Base-by-base conservation (phyloP, 345 rosid genomes). In the Salix dunnii region DNA sequence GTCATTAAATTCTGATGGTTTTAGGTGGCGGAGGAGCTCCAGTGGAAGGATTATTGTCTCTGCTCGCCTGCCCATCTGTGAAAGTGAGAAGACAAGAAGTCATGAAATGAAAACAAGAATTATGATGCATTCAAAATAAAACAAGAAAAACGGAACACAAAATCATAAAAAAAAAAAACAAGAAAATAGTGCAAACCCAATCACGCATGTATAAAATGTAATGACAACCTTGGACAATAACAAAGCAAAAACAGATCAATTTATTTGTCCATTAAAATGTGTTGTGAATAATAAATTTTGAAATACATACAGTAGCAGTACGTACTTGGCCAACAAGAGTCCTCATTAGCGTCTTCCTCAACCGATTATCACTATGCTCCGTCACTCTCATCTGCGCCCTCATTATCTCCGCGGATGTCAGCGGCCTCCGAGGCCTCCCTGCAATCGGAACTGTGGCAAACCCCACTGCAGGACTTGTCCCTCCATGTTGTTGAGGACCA, bases 391-490 rank as follows among this genome's bases (percentile, higher is more conserved):
- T 93, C 71, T 95, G 99, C 73, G 88, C 86, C 84, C 97, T 90
- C 97, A 95, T 93, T 46, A 95, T 89, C 90, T 95, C 99, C 0
- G 97, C 99, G 13, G 96, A 91, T 2, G 98, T 93, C 66, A 91
- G 63, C 1, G 96, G 99, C 49, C 99, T 75, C 74, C 90, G 81
- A 1, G 94, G 89, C 67, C 94, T 86, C 31, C 82, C 42, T 13
- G 81, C 49, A 7, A 66, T 68, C 1, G 78, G 85, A 31, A 85
- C 76, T 10, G 94, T 91, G 53, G 81, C 74, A 80, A 85, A 87
- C 38, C 84, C 86, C 1, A 69, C 25, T 3, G 63, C 82, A 1
- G 87, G 86, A 74, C 88, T 84, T 9, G 79, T 5, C 17, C 78
- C 72, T 2, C 71, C 78, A 69, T 30, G 61, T 25, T 25, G 63